Percentiles rank a stretch among this genome's conserved stretches.
phyloP scores from a whole-genome alignment of 23 red algal species.

The Agarophyton chilense region DNA sequence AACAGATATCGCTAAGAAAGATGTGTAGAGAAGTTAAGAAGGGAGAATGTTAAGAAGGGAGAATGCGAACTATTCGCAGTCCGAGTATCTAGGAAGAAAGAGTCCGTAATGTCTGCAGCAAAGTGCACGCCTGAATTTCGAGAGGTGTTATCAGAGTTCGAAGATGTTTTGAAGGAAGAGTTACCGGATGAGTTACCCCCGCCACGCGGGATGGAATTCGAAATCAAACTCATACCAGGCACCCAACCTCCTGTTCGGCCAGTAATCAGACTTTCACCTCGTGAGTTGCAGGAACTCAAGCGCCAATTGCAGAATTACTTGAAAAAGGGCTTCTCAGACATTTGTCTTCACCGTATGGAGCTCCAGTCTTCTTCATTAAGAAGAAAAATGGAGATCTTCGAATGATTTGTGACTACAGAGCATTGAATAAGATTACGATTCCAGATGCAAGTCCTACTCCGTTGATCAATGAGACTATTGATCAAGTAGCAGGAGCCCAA shows the following conservation, averaged over 20 bases:
- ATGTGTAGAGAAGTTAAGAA: too few species aligned
- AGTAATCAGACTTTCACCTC: not conserved
- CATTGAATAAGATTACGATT: conserved; percentile 44
- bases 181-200: too few species aligned
- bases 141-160: not conserved
- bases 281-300: conserved; percentile 11
- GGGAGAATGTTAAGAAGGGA: too few species aligned
- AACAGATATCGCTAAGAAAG: too few species aligned
- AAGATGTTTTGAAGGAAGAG: not conserved
- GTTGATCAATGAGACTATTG: conserved; percentile 38
- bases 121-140: not conserved
- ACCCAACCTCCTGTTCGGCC: not conserved
- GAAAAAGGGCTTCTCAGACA: not conserved
- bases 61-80: not conserved
- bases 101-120: not conserved
- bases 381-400: conserved; percentile 37
- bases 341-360: too few species aligned
- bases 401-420: conserved; percentile 40
- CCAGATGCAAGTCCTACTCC: conserved; percentile 27
- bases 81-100: not conserved
- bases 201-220: not conserved
- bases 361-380: conserved; percentile 63
- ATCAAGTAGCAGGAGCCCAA: conserved; percentile 51
- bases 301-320: not conserved
- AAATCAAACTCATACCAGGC: not conserved